Conservation (phyloP, 805 yeast genomes). For the Nakazawaea ernobii region DNA sequence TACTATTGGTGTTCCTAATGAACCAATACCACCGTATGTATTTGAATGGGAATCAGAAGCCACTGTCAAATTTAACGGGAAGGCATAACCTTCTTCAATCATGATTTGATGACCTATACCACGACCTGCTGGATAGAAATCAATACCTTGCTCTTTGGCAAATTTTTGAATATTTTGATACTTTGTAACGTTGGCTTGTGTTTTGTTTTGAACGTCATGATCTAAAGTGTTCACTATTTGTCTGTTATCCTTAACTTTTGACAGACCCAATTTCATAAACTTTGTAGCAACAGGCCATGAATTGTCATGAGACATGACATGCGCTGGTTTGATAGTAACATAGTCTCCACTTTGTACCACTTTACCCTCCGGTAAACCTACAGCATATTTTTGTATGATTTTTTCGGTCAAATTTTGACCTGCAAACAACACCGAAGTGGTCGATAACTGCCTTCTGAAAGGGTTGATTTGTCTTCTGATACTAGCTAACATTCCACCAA, state of each 20-base stretch:
- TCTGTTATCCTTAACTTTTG: slow-evolving; percentile 70
- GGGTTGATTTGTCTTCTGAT: neutral
- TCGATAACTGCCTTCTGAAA: slow-evolving; percentile 6
- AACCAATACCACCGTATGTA: slow-evolving; percentile 95
- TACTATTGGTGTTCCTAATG: slow-evolving; percentile 95
- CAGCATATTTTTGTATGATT: slow-evolving; percentile 90
- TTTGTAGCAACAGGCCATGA: slow-evolving; percentile 99
- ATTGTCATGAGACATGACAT: slow-evolving; percentile 99
- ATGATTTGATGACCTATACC: slow-evolving; percentile 99
- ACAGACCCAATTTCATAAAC: slow-evolving; percentile 92
- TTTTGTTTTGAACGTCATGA: slow-evolving; percentile 94
- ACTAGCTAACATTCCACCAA: no score
- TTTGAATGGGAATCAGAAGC: slow-evolving; percentile 98
- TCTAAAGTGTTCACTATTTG: slow-evolving; percentile 96
- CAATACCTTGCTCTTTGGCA: slow-evolving; percentile 86
- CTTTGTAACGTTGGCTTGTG: slow-evolving; percentile 83
- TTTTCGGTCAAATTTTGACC: slow-evolving; percentile 93
- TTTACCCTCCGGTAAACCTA: slow-evolving; percentile 73
- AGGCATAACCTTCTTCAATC: slow-evolving; percentile 99
- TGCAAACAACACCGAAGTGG: slow-evolving; percentile 16
- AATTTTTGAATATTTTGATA: slow-evolving; percentile 85
- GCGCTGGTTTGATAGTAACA: slow-evolving; percentile 90
- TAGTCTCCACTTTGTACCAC: slow-evolving; percentile 85
- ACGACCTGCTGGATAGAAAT: slow-evolving; percentile 97
- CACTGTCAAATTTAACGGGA: slow-evolving; percentile 87